These are phyloP conservation scores for Lotmaria passim DNA, from an alignment of 208 protist genomes.

Conservation along the genomic window DNA sequence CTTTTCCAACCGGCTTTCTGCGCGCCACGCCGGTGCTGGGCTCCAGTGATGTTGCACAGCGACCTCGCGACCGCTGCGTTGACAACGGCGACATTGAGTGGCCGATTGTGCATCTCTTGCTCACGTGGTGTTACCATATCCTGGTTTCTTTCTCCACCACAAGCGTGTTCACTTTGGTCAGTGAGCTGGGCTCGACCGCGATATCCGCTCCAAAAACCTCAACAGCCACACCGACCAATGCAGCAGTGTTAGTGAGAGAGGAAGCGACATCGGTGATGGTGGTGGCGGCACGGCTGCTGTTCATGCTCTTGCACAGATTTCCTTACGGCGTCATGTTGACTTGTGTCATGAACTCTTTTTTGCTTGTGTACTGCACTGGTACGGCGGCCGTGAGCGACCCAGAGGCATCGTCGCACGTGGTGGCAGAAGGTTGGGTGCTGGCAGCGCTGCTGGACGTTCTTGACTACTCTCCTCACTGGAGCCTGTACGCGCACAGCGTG, in stretches of 20 bases:
- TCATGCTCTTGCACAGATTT: neutral
- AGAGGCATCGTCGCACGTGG: neutral
- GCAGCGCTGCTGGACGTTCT: neutral
- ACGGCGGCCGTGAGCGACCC: neutral
- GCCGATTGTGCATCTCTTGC: neutral
- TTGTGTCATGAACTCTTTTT: neutral
- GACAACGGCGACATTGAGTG: neutral
- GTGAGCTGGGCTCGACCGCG: no score
- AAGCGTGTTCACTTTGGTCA: neutral
- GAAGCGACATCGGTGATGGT: conserved; percentile 3
- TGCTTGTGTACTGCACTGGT: neutral
- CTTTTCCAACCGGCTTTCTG: neutral
- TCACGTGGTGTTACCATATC: conserved; percentile 9
- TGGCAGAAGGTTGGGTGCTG: conserved; percentile 17
- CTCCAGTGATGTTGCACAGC: neutral
- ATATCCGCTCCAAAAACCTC: no score
- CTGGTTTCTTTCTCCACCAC: neutral
- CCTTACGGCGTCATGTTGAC: neutral
- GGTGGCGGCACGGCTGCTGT: neutral
- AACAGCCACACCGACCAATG: no score
- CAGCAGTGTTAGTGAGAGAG: neutral
- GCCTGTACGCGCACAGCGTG: neutral
- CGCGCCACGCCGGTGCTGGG: neutral
- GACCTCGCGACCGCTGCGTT: neutral
- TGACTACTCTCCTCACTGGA: neutral